A percentile compares a stretch with the other conserved stretches of the same genome.
These are phyloP conservation scores for Leptodermis oblonga DNA, from an alignment of 257 asterid species.

Conservation along the genomic window DNA sequence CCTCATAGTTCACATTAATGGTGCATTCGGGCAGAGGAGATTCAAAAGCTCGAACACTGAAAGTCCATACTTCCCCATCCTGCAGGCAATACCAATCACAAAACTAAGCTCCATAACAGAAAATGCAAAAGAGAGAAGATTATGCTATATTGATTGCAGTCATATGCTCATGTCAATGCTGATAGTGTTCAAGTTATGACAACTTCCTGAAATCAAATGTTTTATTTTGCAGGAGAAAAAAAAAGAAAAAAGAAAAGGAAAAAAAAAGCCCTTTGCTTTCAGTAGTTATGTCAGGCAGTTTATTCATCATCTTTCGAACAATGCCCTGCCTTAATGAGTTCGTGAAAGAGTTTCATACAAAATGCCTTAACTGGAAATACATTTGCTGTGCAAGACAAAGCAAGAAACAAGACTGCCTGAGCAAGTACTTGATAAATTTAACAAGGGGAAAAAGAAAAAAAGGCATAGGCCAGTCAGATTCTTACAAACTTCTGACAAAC, in stretches of 20 bases:
- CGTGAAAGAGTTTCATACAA: neutral
- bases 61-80: constrained; percentile 99
- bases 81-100: constrained; percentile 29
- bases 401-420: neutral
- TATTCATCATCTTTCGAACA: neutral
- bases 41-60: constrained; percentile 86
- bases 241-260: no score
- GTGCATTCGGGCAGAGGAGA: constrained; percentile 75
- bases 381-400: neutral
- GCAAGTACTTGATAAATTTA: neutral
- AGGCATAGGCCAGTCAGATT: neutral
- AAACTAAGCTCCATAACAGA: neutral
- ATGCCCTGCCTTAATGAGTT: neutral
- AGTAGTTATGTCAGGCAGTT: neutral
- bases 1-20: constrained; percentile 78
- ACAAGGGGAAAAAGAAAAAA: neutral
- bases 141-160: neutral
- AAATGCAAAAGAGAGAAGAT: neutral
- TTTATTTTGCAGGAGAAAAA: neutral
- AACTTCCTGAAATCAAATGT: neutral
- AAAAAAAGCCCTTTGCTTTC: neutral
- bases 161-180: neutral
- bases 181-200: neutral
- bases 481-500: neutral
- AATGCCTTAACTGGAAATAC: neutral